phyloP scores from a whole-genome alignment of 805 yeast species.

The Ascoidea rubescens region DNA sequence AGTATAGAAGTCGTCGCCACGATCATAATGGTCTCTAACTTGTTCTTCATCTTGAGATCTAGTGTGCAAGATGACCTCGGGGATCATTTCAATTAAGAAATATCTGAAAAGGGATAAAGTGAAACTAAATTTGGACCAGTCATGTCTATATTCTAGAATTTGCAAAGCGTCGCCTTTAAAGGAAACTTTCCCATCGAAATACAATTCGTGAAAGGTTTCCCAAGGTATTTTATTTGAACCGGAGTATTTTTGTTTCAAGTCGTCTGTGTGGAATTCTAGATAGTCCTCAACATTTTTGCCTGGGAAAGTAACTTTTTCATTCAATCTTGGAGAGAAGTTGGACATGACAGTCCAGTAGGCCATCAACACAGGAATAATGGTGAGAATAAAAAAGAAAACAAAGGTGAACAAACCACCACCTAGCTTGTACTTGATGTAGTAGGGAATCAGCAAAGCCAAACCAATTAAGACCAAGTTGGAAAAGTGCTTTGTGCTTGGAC shows the following conservation, averaged over 20 bases:
- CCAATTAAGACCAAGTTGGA: slow-evolving; percentile 41
- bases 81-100: slow-evolving; percentile 79
- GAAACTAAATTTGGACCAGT: slow-evolving; percentile 77
- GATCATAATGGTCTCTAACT: slow-evolving; percentile 89
- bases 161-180: slow-evolving; percentile 85
- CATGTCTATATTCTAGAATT: slow-evolving; percentile 75
- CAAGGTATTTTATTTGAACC: slow-evolving; percentile 75
- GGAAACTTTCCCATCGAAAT: slow-evolving; percentile 69
- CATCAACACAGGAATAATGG: slow-evolving; percentile 59
- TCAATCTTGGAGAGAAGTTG: slow-evolving; percentile 66
- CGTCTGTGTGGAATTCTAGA: slow-evolving; percentile 68
- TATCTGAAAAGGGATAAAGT: slow-evolving; percentile 64
- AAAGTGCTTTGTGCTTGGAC: slow-evolving; percentile 72
- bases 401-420: slow-evolving; percentile 62
- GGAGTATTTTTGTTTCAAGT: slow-evolving; percentile 48
- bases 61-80: slow-evolving; percentile 86
- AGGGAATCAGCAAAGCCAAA: slow-evolving; percentile 44
- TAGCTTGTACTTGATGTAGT: slow-evolving; percentile 43
- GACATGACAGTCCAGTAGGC: slow-evolving; percentile 75
- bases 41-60: slow-evolving; percentile 93
- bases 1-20: slow-evolving; percentile 90
- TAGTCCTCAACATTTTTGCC: slow-evolving; percentile 67
- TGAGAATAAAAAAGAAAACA: slow-evolving; percentile 39
- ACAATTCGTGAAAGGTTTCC: slow-evolving; percentile 85
- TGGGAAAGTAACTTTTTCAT: slow-evolving; percentile 65